Evolutionary conservation across 345 rosid species (phyloP).

Genomic region (Salix viminalis): DNA sequence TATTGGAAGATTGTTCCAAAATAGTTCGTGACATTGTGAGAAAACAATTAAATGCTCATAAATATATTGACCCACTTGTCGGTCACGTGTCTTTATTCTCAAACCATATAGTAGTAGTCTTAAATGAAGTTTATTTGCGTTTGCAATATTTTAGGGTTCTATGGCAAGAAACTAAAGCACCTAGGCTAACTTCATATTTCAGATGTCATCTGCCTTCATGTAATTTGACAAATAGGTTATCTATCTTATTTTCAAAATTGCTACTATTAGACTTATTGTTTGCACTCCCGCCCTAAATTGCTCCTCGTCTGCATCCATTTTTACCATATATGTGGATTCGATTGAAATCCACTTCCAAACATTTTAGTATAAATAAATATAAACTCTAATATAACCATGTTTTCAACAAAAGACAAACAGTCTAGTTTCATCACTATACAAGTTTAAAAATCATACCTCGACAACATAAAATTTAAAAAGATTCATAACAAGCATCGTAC

Average conservation of each 20-base stretch:
- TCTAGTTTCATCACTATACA: neutral
- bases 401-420: neutral
- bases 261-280: no score
- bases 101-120: neutral
- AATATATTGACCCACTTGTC: constrained; percentile 22
- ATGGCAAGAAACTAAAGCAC: neutral
- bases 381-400: neutral
- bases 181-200: neutral
- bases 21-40: neutral
- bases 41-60: constrained; percentile 9
- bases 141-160: neutral
- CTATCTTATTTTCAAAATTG: neutral
- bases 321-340: neutral
- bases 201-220: neutral
- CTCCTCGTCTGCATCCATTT: neutral
- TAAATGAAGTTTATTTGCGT: neutral
- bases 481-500: neutral
- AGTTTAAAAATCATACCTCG: neutral
- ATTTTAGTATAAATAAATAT: neutral
- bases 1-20: neutral
- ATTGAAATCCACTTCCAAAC: neutral
- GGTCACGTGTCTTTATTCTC: constrained; percentile 24
- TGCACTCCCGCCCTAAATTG: no score
- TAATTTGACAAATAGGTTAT: neutral
- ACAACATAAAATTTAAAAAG: neutral